Evolutionary conservation across 2,329 filamentous ascomycete genomes (phyloP), one percentile per base, ranked within the genome.

Genomic region (Cyphellophora europaea): DNA sequence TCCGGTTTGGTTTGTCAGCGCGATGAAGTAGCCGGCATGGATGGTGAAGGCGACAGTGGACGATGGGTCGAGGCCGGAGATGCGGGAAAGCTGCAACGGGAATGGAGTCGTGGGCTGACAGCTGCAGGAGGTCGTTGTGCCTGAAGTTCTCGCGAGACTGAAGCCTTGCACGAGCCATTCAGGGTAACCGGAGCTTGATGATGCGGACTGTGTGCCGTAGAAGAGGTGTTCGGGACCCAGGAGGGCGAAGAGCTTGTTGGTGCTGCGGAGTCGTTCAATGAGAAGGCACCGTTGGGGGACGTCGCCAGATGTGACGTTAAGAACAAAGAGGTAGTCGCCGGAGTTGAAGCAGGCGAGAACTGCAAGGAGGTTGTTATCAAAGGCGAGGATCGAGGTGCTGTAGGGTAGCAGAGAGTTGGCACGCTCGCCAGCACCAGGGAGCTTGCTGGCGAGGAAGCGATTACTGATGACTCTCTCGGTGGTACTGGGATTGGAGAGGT

Each of bases 11-110:
- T 76, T 87, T 0, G 81, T 82, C 5, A 87, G 58, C 0, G 71
- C 78, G 46, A 87, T 87, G 27, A 88, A 75, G 45, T 75, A 65
- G 6, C 64, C 68, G 23, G 75, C 65, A 41, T 82, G 65, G 12
- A 87, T 71, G 41, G 82, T 79, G 49, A 88, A 87, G 41, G 74
- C 81, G n/a, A 83, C 63, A 0, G 74, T 77, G 8, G 70, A 71
- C 5, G 77, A 78, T 19, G 86, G 66, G 30, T 82, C 79, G 12
- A 65, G 69, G 2, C 79, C 81, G 28, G 72, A 69, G 37, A 82
- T 63, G 15, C 74, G 65, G 23, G 69, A 58, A 3, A 84, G 58
- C 19, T 73, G 60, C 4, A 79, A 51, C 5, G 57, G 52, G 27
- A 62, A 64, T 8, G 59, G 45, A 1, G 58, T 52, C 13, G 66